A percentile compares a stretch with the other conserved stretches of the same genome.
Conservation (phyloP, 1,284 basidiomycete genomes). For the Mixia osmundae region DNA sequence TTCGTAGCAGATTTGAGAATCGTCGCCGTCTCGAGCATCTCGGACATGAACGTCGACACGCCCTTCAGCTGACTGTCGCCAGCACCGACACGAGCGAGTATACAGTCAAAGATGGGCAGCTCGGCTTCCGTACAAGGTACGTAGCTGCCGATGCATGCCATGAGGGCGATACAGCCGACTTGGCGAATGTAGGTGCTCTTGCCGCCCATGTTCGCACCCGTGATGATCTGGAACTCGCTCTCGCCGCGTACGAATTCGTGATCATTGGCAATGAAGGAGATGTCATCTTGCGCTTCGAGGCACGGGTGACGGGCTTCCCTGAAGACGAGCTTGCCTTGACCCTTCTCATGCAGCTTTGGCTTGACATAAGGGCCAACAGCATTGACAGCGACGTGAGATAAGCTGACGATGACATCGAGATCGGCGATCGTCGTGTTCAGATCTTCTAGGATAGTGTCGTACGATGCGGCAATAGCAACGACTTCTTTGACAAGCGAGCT, state of each 20-base stretch:
- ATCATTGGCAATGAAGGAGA: constrained; percentile 89
- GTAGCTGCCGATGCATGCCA: constrained; percentile 88
- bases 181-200: constrained; percentile 72
- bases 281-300: constrained; percentile 83
- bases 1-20: constrained; percentile 77
- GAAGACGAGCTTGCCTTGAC: constrained; percentile 48
- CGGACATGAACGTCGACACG: constrained; percentile 97
- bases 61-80: constrained; percentile 95
- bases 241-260: constrained; percentile 61
- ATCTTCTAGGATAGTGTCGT: constrained; percentile 70
- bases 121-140: constrained; percentile 70
- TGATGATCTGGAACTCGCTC: constrained; percentile 9
- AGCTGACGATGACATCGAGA: constrained; percentile 72
- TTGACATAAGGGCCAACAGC: constrained; percentile 73
- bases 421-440: constrained; percentile 70
- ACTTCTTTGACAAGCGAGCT: constrained; percentile 74
- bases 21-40: constrained; percentile 94
- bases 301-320: constrained; percentile 81
- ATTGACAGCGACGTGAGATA: constrained; percentile 69
- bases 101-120: constrained; percentile 85
- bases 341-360: constrained; percentile 46
- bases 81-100: constrained; percentile 85
- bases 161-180: constrained; percentile 75
- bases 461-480: constrained; percentile 60
- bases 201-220: constrained; percentile 57